Evolutionary conservation across 2,329 filamentous ascomycete genomes (phyloP), one percentile per base, ranked within the genome.

Genomic region (Colletotrichum magnum): DNA sequence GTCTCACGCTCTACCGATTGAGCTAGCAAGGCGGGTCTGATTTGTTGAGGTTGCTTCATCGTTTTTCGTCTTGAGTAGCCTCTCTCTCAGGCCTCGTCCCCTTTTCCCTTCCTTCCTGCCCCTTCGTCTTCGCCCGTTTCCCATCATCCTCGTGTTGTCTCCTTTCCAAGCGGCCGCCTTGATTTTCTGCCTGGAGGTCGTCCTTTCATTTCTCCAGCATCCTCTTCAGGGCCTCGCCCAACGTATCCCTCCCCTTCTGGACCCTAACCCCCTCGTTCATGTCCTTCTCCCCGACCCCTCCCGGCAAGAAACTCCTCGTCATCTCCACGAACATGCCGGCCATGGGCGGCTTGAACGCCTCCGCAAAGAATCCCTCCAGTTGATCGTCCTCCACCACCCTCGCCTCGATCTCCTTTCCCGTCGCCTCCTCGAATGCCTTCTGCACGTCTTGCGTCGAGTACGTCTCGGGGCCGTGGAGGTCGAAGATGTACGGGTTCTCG

Each of bases 1-100:
- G 89, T 90, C 89, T 90, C 85, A 91, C 89, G 89, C 89, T 91
- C 89, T 91, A 90, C 87, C 87, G 87, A 89, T 89, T 90, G 87
- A 89, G 87, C 87, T 89, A 90, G 84, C 86, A 50, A 50, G 47
- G 47, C 47, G 47, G n/a, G 47, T 50, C 9, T 50, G 7, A n/a
- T 4, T 43, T 43, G 41, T 43, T 43, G 41, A 15, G 13, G 1
- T 2, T 5, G 3, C 4, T n/a, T 13, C 13, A 1, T 43, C 13
- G 13, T 4, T 43, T n/a, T 5, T 2, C 6, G 41, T 1, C 21
- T 2, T 4, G 2, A 43, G 41, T 43, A 43, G 41, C 41, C 41
- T 43, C 6, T 4, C 21, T 24, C 21, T 43, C 13, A 10, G 12
- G 28, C 41, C 13, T 16, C 41, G 3, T 12, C 1, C 6, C 39